These are phyloP conservation scores for Tolypocladium guangdongense DNA, from an alignment of 2,329 filamentous ascomycete species.

Conservation along the genomic window DNA sequence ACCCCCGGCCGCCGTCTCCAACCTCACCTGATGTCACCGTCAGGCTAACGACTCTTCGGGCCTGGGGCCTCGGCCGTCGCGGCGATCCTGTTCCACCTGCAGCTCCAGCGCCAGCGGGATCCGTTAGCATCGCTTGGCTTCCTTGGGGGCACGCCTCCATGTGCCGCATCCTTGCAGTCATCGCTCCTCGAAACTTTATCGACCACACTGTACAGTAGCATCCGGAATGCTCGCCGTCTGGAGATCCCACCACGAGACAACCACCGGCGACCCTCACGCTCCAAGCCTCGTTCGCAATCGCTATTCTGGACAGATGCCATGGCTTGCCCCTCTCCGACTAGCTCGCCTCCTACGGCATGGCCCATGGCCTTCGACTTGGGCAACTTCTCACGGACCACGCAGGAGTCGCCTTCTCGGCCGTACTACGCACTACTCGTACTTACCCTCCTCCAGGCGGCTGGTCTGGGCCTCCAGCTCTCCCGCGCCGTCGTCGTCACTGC, in stretches of 20 bases:
- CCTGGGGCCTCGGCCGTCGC: neutral
- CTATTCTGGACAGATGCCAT: neutral
- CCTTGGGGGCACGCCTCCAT: slow-evolving; percentile 2
- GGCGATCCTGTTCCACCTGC: slow-evolving; percentile 1
- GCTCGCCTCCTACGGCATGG: neutral
- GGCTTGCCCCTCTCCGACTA: neutral
- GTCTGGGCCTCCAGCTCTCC: neutral
- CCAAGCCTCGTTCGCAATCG: neutral
- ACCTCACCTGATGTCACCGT: slow-evolving; percentile 5
- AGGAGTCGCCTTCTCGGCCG: neutral
- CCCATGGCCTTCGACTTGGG: neutral
- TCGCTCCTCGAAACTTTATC: slow-evolving; percentile 12
- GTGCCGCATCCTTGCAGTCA: slow-evolving; percentile 7
- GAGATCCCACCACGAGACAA: slow-evolving; percentile 10
- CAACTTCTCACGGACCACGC: neutral
- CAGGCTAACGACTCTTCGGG: neutral
- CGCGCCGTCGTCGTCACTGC: neutral
- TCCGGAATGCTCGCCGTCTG: slow-evolving; percentile 16
- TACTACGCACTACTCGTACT: neutral
- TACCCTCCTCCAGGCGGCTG: neutral
- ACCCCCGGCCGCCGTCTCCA: neutral
- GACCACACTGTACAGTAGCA: slow-evolving; percentile 12
- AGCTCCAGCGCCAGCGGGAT: neutral
- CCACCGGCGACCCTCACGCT: neutral
- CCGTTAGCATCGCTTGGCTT: neutral